Conservation (phyloP, 768 basidiomycete genomes). For the Mycena maculata region DNA sequence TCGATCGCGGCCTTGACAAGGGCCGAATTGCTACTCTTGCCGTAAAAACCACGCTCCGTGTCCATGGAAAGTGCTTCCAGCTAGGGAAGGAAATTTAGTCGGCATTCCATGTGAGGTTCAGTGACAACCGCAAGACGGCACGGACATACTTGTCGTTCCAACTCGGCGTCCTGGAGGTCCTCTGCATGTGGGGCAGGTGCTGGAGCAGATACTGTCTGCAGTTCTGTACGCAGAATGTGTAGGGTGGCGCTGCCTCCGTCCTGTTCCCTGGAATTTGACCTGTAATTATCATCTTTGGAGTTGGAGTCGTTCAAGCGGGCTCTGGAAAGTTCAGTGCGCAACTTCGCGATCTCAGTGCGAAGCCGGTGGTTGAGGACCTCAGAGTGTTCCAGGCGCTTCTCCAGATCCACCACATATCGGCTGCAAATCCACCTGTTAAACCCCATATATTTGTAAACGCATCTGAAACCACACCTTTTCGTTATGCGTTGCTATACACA, state of each 20-base stretch:
- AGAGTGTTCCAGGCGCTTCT: not conserved
- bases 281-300: not conserved
- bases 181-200: not conserved
- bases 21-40: slow-evolving; percentile 67
- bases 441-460: not conserved
- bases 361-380: not conserved
- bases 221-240: not conserved
- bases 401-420: slow-evolving; percentile 8
- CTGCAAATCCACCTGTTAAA: not conserved
- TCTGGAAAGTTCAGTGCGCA: not conserved
- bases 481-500: slow-evolving; percentile 18
- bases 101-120: too few species aligned
- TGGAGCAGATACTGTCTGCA: not conserved
- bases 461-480: slow-evolving; percentile 2
- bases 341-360: not conserved
- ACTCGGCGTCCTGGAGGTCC: not conserved
- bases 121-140: not conserved
- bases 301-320: not conserved
- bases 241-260: not conserved
- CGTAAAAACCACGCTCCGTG: slow-evolving; percentile 55
- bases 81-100: not conserved
- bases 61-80: not conserved
- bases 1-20: slow-evolving; percentile 67
- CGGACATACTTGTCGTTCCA: not conserved
- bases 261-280: not conserved